phyloP scores from a whole-genome alignment of 352 stramenopile species.

The Phytophthora fragariae region DNA sequence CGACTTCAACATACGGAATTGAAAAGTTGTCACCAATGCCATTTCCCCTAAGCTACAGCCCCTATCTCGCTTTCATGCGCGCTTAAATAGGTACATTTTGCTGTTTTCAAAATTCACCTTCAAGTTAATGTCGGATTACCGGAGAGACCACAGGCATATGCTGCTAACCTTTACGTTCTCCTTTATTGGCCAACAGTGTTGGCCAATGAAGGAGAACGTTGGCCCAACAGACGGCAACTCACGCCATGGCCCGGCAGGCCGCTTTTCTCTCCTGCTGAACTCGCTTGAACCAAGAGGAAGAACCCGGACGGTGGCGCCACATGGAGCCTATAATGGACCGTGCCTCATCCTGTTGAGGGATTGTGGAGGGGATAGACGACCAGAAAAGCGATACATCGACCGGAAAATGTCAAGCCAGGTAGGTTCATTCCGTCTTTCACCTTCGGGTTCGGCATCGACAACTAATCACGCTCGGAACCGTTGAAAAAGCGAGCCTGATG shows the following conservation, averaged over 20 bases:
- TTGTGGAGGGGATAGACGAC: slow-evolving; percentile 26
- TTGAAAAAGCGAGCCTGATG: background rate
- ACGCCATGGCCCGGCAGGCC: too few species aligned
- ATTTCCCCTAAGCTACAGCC: background rate
- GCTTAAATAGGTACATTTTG: too few species aligned
- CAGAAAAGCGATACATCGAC: slow-evolving; percentile 23
- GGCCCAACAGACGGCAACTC: too few species aligned
- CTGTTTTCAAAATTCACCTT: too few species aligned
- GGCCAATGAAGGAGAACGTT: too few species aligned
- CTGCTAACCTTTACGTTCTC: too few species aligned
- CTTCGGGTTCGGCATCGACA: background rate
- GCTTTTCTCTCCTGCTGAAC: slow-evolving; percentile 16
- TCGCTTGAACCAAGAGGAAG: slow-evolving; percentile 19
- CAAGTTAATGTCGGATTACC: too few species aligned
- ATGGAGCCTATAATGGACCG: slow-evolving; percentile 1
- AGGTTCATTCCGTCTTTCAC: slow-evolving; percentile 27
- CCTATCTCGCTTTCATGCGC: too few species aligned
- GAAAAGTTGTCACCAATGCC: background rate
- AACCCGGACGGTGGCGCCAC: background rate
- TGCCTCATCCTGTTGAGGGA: slow-evolving; percentile 18
- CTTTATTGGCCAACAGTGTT: too few species aligned
- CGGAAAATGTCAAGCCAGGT: slow-evolving; percentile 24
- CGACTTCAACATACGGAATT: background rate
- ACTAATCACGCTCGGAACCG: background rate
- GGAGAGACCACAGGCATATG: too few species aligned